Evolutionary conservation across 257 asterid genomes (phyloP), one percentile per base, ranked within the genome.

Genomic region (Gentiana dahurica): DNA sequence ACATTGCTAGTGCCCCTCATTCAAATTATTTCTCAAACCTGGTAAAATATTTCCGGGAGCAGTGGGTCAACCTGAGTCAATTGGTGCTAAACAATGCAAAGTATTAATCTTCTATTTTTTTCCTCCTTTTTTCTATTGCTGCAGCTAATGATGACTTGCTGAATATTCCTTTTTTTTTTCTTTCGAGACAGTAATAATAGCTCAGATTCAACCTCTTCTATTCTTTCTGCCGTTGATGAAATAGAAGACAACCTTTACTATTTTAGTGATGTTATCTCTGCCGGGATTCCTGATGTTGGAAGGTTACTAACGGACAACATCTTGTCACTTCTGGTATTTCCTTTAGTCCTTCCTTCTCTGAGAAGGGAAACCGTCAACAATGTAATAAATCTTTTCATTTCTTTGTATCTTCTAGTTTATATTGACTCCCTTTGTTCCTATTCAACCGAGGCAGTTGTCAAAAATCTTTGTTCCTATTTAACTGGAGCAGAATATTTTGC

Each of bases 251-350:
- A 91, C 74, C 97, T 91, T 41, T 91, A 91, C 76, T 91, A 87
- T 68, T 75, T 87, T 69, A 91, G 93, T 73, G 98, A 91, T 74
- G 87, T 91, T 67, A 82, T 87, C 68, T 91, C 98, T 70, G 95
- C 98, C 62, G 98, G 98, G 65, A 91, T 91, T 68, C 98, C 98
- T 61, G 97, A 91, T 69, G 80, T 91, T 71, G 98, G 96, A 78
- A 83, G 78, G 78, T 78, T 91, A 50, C 85, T 91, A 63, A 88
- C 87, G 73, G 95, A 88, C 79, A 80, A 68, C 62, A 69, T 83
- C 64, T 77, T 91, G 84, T 79, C 76, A 77, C 85, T 75, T 71
- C 71, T 91, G 77, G 77, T 91, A 72, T 73, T 91, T 71, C 98
- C 98, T 37, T 71, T 82, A 54, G 67, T 91, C 66, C 86, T 91